Percentiles rank a stretch among this genome's conserved stretches.
Evolutionary conservation across 768 basidiomycete species (phyloP).

Genomic region (Cystobasidium onofrii): DNA sequence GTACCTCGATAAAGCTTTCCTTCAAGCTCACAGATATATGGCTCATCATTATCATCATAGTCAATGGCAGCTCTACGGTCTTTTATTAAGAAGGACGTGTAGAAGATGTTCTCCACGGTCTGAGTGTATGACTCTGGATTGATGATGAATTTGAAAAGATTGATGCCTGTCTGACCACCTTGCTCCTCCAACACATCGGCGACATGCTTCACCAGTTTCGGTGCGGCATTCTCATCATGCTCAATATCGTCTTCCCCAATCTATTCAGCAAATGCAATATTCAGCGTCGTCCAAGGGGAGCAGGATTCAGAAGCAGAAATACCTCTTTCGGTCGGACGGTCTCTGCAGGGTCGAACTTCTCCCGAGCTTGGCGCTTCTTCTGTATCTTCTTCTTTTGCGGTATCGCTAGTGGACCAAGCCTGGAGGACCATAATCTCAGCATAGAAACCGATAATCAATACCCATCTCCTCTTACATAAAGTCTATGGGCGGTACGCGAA

Average conservation of each 20-base stretch:
- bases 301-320: background rate
- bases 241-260: constrained; percentile 73
- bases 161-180: constrained; percentile 51
- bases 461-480: constrained; percentile 62
- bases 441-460: constrained; percentile 15
- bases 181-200: constrained; percentile 53
- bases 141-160: constrained; percentile 76
- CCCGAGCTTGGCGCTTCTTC: constrained; percentile 38
- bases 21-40: constrained; percentile 34
- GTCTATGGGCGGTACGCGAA: constrained; percentile 68
- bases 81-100: constrained; percentile 70
- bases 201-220: constrained; percentile 71
- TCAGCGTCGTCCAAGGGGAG: background rate
- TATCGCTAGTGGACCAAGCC: constrained; percentile 82
- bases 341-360: constrained; percentile 53
- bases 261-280: background rate
- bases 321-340: constrained; percentile 44
- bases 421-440: constrained; percentile 46
- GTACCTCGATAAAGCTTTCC: background rate
- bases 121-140: constrained; percentile 88
- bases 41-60: constrained; percentile 51
- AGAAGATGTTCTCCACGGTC: constrained; percentile 93
- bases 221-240: constrained; percentile 77
- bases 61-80: constrained; percentile 48
- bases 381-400: constrained; percentile 66